phyloP scores from a whole-genome alignment of 2,329 filamentous ascomycete species.

The Trichoderma aggressivum region DNA sequence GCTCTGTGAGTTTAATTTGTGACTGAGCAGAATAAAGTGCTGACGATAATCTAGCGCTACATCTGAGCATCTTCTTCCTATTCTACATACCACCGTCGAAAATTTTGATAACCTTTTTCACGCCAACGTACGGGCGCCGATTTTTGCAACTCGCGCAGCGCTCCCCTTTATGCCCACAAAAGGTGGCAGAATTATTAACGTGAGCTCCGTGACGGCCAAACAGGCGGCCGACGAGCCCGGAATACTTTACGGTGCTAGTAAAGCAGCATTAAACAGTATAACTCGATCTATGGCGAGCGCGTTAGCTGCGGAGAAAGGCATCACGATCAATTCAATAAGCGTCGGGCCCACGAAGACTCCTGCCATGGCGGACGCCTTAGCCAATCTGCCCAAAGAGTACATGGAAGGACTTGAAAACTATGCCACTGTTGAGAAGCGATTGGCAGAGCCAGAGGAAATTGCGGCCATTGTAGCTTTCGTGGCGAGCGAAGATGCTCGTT shows the following conservation, averaged over 20 bases:
- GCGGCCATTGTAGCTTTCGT: not conserved
- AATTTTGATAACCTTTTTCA: not conserved
- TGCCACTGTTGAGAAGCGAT: not conserved
- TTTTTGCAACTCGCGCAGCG: not conserved
- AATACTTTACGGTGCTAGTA: not conserved
- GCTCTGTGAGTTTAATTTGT: not conserved
- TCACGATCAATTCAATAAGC: constrained; percentile 1
- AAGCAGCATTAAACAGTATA: not conserved
- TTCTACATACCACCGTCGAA: not conserved
- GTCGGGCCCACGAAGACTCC: not conserved
- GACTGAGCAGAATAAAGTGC: not conserved
- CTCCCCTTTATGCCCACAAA: not conserved
- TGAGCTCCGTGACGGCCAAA: not conserved
- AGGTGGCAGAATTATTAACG: not conserved
- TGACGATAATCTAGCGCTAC: not conserved
- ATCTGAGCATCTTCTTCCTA: not conserved
- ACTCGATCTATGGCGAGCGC: not conserved
- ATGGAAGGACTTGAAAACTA: not conserved
- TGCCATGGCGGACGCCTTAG: not conserved
- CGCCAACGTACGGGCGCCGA: not conserved
- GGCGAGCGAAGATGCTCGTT: not conserved
- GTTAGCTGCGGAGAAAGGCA: not conserved
- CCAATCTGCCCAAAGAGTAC: not conserved
- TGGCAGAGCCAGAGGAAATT: constrained; percentile 1
- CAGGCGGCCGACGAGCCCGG: not conserved